Evolutionary conservation across 371 early-diverging fungal species (phyloP).

Genomic region (Parasitella parasitica): DNA sequence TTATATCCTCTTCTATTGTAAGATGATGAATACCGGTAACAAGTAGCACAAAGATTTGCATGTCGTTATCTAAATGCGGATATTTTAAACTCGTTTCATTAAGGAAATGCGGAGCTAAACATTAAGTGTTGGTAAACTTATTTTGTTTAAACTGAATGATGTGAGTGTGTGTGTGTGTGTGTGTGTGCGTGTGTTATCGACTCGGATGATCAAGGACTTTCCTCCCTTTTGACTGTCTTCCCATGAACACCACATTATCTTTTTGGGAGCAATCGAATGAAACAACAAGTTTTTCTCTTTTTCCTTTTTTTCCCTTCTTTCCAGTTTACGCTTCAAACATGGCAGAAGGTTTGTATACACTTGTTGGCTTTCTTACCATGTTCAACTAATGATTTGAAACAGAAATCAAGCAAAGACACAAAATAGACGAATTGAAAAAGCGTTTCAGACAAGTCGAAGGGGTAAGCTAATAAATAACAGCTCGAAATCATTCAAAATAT

Average conservation of each 20-base stretch:
- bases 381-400: background rate
- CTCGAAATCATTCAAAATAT: no score
- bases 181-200: background rate
- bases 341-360: constrained; percentile 1
- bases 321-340: background rate
- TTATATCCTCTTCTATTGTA: no score
- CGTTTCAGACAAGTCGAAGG: constrained; percentile 62
- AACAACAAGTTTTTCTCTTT: constrained; percentile 3
- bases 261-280: constrained; percentile 6
- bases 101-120: background rate
- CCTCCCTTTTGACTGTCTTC: constrained; percentile 11
- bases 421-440: constrained; percentile 62
- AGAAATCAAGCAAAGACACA: constrained; percentile 38
- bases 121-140: background rate
- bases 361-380: background rate
- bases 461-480: constrained; percentile 40
- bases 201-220: constrained; percentile 7
- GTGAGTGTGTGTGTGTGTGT: background rate
- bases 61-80: background rate
- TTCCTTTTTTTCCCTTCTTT: background rate
- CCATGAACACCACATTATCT: background rate
- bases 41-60: background rate
- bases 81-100: background rate
- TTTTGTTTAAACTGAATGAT: background rate
- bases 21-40: background rate